A percentile compares a stretch with the other conserved stretches of the same genome.
Evolutionary conservation across 2,329 filamentous ascomycete species (phyloP).

Genomic region (Neofusicoccum sp.): DNA sequence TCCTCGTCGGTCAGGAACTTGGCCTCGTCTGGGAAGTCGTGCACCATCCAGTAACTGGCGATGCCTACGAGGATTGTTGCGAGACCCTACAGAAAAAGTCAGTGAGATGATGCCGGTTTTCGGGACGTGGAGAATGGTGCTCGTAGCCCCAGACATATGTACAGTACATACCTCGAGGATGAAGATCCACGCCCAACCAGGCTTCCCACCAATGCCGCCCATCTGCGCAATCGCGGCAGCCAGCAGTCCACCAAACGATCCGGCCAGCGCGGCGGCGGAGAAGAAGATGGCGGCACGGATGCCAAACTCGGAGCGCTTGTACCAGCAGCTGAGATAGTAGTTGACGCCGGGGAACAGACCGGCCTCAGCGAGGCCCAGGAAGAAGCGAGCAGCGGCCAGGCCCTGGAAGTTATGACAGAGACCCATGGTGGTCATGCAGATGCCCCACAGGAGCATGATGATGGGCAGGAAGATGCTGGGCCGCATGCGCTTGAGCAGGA

Average conservation of each 20-base stretch:
- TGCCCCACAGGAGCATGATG: slow-evolving; percentile 77
- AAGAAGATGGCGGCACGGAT: slow-evolving; percentile 83
- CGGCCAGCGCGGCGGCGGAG: slow-evolving; percentile 76
- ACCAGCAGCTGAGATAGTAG: slow-evolving; percentile 85
- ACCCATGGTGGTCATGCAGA: slow-evolving; percentile 70
- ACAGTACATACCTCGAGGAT: slow-evolving; percentile 23
- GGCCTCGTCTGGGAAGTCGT: slow-evolving; percentile 79
- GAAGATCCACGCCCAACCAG: slow-evolving; percentile 48
- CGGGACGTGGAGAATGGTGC: slow-evolving; percentile 40
- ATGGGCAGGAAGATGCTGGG: slow-evolving; percentile 79
- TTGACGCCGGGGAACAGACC: slow-evolving; percentile 68
- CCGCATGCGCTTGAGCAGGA: slow-evolving; percentile 73
- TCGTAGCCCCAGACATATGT: no score
- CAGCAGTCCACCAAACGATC: slow-evolving; percentile 75
- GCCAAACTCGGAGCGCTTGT: slow-evolving; percentile 76
- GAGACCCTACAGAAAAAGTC: slow-evolving; percentile 59
- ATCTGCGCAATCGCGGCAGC: slow-evolving; percentile 73
- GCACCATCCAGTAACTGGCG: slow-evolving; percentile 74
- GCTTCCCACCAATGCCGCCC: slow-evolving; percentile 59
- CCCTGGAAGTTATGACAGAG: slow-evolving; percentile 39
- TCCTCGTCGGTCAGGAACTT: slow-evolving; percentile 72
- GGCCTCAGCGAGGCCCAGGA: slow-evolving; percentile 73
- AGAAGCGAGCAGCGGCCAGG: slow-evolving; percentile 50
- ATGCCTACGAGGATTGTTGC: slow-evolving; percentile 70
- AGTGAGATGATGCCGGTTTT: not conserved